These are phyloP conservation scores for Arachis hypogaea DNA, from an alignment of 306 rosid genomes.

Conservation along the genomic window DNA sequence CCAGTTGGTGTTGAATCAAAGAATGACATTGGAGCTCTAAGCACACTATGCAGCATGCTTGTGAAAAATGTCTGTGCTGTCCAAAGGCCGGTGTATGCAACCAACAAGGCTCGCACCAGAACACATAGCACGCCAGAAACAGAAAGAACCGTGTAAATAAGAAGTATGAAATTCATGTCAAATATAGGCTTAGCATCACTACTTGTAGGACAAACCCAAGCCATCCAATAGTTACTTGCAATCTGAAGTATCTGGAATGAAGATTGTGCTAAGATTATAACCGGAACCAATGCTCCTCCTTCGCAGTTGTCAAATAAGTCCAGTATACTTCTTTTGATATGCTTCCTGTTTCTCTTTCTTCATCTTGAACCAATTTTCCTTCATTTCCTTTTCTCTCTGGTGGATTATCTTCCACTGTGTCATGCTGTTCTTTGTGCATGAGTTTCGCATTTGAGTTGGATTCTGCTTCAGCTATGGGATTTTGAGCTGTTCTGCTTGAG, in stretches of 20 bases:
- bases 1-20: constrained; percentile 99
- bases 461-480: constrained; percentile 51
- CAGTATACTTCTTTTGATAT: constrained; percentile 80
- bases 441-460: constrained; percentile 46
- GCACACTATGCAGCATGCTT: constrained; percentile 68
- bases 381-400: constrained; percentile 63
- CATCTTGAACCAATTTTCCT: constrained; percentile 87
- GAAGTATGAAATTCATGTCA: constrained; percentile 58
- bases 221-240: constrained; percentile 97
- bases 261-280: constrained; percentile 82
- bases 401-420: constrained; percentile 58
- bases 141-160: constrained; percentile 69
- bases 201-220: constrained; percentile 89
- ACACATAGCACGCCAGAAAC: constrained; percentile 75
- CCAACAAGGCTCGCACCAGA: constrained; percentile 60
- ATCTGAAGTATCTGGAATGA: constrained; percentile 86
- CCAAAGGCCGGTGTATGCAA: constrained; percentile 71
- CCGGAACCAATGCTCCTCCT: constrained; percentile 74
- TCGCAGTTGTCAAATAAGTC: constrained; percentile 76
- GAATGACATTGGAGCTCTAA: constrained; percentile 93
- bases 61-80: constrained; percentile 78
- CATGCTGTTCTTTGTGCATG: constrained; percentile 39
- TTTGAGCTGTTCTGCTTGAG: constrained; percentile 51
- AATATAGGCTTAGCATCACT: constrained; percentile 54
- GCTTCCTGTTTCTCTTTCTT: constrained; percentile 97